Conservation (phyloP, 768 basidiomycete genomes). For the Strobilomyces echinocephalus region DNA sequence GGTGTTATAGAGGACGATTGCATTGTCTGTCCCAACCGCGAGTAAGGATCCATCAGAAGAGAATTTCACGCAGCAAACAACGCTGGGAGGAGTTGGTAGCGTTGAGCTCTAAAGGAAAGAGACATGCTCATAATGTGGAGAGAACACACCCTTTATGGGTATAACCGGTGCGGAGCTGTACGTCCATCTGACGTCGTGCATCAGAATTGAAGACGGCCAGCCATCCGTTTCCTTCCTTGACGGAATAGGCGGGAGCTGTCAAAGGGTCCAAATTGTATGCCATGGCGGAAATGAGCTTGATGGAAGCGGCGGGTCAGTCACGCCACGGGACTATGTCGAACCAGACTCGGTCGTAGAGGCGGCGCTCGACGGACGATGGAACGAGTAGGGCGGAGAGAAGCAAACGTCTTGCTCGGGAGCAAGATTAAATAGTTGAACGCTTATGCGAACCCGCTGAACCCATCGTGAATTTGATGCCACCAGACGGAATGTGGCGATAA, state of each 20-base stretch:
- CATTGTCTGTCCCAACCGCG: slow-evolving; percentile 31
- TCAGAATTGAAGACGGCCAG: slow-evolving; percentile 50
- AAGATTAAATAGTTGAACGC: slow-evolving; percentile 1
- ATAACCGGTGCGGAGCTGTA: slow-evolving; percentile 62
- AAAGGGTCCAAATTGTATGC: slow-evolving; percentile 24
- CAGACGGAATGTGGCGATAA: slow-evolving; percentile 14
- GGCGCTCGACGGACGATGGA: background rate
- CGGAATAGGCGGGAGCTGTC: slow-evolving; percentile 25
- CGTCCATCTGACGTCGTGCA: slow-evolving; percentile 45
- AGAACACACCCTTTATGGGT: slow-evolving; percentile 72
- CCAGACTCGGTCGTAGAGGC: background rate
- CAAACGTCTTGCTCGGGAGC: background rate
- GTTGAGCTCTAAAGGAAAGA: slow-evolving; percentile 10
- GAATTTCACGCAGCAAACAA: slow-evolving; percentile 31
- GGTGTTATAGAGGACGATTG: slow-evolving; percentile 27
- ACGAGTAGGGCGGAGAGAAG: background rate
- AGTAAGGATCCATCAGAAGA: slow-evolving; percentile 30
- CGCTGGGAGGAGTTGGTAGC: slow-evolving; percentile 13
- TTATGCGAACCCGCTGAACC: slow-evolving; percentile 3
- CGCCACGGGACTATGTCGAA: background rate
- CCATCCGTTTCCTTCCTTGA: slow-evolving; percentile 51
- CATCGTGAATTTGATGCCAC: background rate
- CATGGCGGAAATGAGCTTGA: slow-evolving; percentile 14
- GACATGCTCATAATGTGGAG: slow-evolving; percentile 11
- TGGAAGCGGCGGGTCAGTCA: slow-evolving; percentile 4